Evolutionary conservation across 2,329 filamentous ascomycete species (phyloP), one percentile per base, ranked within the genome.

Genomic region (Paraphaeosphaeria minitans): DNA sequence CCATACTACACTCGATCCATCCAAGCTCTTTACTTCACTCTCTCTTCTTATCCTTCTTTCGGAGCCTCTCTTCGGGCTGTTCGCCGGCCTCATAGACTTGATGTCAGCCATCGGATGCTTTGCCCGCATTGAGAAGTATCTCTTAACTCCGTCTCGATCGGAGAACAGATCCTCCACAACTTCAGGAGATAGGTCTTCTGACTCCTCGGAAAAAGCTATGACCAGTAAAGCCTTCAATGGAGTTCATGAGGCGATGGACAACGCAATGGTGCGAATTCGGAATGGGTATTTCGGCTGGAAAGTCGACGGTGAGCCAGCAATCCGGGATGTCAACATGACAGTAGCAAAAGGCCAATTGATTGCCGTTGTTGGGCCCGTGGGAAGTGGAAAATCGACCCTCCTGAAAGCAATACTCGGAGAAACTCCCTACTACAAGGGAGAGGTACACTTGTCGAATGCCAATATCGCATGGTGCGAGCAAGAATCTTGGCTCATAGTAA

Each of bases 361-460:
- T 2, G 7, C 41, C 3, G 19, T 52, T 35, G 14, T 14, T n/a
- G 60, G 62, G 1, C 62, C 60, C 1, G 57, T 59, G 16, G 59
- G 49, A 12, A 53, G 43, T 31, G 62, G 62, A n/a, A 65, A 65
- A 27, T 53, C 80, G 16, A 81, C 80, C 1, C 60, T 84, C 4
- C 24, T 59, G 8, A 64, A 62, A 43, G 51, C 57, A 1, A 37
- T 69, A 14, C 48, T 66, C 3, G 57, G 63, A 3, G 66, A 67
- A 43, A 5, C 41, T 14, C 53, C 53, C 1, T 35, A 14, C 4
- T 21, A 10, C 13, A 10, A 51, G 24, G 35, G 33, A 12, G 39
- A 21, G 1, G 21, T 55, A 4, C 21, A 6, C 22, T 1, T 55
- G 9, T 31, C 53, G 1, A 37, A n/a, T 9, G 4, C 14, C 13